Conservation (phyloP, 768 basidiomycete genomes). For the Trametes cingulata region DNA sequence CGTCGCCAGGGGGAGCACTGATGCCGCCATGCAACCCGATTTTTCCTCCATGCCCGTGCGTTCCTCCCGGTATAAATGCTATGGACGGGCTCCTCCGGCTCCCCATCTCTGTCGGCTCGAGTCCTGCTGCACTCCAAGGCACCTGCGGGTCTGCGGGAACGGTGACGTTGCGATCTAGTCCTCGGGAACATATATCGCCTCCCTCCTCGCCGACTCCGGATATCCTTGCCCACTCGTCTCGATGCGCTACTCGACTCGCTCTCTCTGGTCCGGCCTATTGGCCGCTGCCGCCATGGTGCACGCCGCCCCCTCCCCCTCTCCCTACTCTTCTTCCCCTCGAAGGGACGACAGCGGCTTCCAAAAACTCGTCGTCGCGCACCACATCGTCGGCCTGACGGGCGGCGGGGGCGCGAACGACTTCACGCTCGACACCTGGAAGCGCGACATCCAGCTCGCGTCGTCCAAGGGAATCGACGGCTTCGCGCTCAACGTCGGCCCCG, state of each 20-base stretch:
- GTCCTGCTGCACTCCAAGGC: neutral
- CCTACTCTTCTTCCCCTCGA: neutral
- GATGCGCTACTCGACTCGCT: neutral
- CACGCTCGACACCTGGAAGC: slow-evolving; percentile 53
- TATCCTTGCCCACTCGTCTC: neutral
- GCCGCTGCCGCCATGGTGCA: slow-evolving; percentile 3
- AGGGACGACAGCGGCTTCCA: neutral
- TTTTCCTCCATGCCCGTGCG: neutral
- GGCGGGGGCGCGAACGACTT: slow-evolving; percentile 38
- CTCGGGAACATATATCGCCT: neutral
- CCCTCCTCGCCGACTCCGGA: neutral
- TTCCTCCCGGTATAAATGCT: neutral
- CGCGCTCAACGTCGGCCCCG: slow-evolving; percentile 58
- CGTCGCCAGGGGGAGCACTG: neutral
- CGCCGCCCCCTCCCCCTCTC: neutral
- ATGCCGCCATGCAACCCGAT: neutral
- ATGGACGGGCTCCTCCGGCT: neutral
- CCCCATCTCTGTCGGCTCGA: neutral
- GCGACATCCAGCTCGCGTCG: slow-evolving; percentile 53
- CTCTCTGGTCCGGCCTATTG: neutral
- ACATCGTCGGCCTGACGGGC: slow-evolving; percentile 72
- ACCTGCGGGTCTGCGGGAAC: neutral
- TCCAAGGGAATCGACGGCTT: slow-evolving; percentile 59
- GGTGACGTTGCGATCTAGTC: neutral
- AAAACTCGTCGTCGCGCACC: slow-evolving; percentile 54